These are phyloP conservation scores for Chalciporus sphaerocephalus DNA, from an alignment of 768 basidiomycete species.

Conservation along the genomic window DNA sequence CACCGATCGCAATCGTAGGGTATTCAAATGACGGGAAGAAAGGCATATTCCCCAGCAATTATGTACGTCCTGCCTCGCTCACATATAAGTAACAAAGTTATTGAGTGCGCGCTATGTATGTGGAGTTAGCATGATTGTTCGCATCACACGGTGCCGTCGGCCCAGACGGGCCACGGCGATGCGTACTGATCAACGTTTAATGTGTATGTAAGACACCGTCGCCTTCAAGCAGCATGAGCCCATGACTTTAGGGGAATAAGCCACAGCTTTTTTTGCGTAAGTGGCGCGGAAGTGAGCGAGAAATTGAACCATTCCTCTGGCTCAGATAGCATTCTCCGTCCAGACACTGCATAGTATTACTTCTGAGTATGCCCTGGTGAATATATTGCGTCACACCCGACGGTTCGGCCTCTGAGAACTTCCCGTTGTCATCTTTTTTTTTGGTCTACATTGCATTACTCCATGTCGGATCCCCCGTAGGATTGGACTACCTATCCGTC, in stretches of 20 bases:
- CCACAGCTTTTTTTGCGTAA: slow-evolving; percentile 25
- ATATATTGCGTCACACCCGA: slow-evolving; percentile 25
- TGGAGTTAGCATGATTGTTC: slow-evolving; percentile 41
- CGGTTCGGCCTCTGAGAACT: slow-evolving; percentile 13
- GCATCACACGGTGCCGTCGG: slow-evolving; percentile 5
- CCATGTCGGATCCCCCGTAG: not conserved
- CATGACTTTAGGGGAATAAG: slow-evolving; percentile 18
- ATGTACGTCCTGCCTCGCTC: slow-evolving; percentile 50
- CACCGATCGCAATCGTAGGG: slow-evolving; percentile 42
- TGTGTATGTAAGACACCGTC: slow-evolving; percentile 23
- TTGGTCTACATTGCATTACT: not conserved
- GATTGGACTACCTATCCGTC: not conserved
- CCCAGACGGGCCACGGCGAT: slow-evolving; percentile 1
- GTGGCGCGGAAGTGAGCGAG: slow-evolving; percentile 30
- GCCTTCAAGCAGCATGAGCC: slow-evolving; percentile 13
- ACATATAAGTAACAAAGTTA: slow-evolving; percentile 15
- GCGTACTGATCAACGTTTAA: slow-evolving; percentile 17
- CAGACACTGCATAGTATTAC: slow-evolving; percentile 13
- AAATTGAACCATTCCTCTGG: slow-evolving; percentile 16
- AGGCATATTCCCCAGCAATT: slow-evolving; percentile 86
- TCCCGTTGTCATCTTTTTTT: slow-evolving; percentile 3
- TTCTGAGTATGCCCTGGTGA: slow-evolving; percentile 15
- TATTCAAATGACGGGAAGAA: slow-evolving; percentile 54
- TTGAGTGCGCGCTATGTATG: slow-evolving; percentile 35
- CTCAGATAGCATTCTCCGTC: slow-evolving; percentile 12